A percentile compares a stretch with the other conserved stretches of the same genome.
These are phyloP conservation scores for Aspergillus chevalieri DNA, from an alignment of 2,329 filamentous ascomycete species.

Conservation along the genomic window DNA sequence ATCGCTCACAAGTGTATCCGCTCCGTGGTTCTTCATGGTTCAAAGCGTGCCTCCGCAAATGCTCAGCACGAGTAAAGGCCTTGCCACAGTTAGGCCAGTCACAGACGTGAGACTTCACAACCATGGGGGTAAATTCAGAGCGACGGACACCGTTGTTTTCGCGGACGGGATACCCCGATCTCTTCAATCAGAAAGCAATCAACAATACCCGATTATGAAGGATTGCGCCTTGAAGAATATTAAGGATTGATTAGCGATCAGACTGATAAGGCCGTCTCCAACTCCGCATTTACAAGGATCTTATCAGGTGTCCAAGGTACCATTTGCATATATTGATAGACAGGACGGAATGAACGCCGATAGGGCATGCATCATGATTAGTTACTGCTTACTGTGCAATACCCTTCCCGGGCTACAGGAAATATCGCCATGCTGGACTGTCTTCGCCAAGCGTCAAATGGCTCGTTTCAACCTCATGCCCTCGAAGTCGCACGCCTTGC, in stretches of 20 bases:
- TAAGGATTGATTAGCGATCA: too few relatives aligned
- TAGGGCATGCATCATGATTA: not conserved
- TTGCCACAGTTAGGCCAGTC: slow-evolving; percentile 45
- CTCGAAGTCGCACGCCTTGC: slow-evolving; percentile 29
- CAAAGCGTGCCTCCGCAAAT: slow-evolving; percentile 52
- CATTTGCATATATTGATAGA: too few relatives aligned
- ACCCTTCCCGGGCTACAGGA: slow-evolving; percentile 8
- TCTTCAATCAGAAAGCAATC: not conserved
- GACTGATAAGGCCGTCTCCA: too few relatives aligned
- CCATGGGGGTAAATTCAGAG: not conserved
- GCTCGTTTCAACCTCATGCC: slow-evolving; percentile 35
- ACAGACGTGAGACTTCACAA: slow-evolving; percentile 28
- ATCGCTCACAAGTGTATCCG: slow-evolving; percentile 49
- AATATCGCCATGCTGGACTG: slow-evolving; percentile 31
- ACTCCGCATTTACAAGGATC: too few relatives aligned
- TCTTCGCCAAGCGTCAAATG: slow-evolving; percentile 35
- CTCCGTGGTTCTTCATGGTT: slow-evolving; percentile 51
- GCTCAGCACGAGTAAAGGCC: slow-evolving; percentile 53
- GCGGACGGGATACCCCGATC: too few relatives aligned
- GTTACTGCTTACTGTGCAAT: not conserved
- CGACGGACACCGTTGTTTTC: not conserved
- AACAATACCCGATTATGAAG: too few relatives aligned
- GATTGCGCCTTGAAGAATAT: too few relatives aligned
- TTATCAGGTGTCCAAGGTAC: too few relatives aligned
- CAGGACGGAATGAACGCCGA: not conserved